Evolutionary conservation across 148 eudicot genomes (phyloP), one percentile per base, ranked within the genome.

Genomic region (Fagopyrum homotropicum): DNA sequence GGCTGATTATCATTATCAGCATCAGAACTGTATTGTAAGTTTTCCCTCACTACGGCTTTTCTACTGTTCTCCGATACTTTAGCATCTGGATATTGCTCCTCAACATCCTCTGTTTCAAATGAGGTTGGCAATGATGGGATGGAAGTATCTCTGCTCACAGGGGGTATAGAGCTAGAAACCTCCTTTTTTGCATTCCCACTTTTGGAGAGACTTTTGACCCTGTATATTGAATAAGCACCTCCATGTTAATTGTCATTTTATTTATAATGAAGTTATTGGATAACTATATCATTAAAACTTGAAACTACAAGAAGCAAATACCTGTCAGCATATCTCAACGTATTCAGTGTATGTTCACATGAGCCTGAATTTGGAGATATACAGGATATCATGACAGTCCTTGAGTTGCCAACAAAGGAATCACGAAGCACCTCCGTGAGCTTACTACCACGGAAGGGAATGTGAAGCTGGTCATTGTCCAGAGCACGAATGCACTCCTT

Each of bases 401-500:
- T 90, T 75, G 99, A 96, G 78, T 96, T 96, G 72, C 99, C 99
- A 78, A 92, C 98, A 78, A 96, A 96, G 75, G 99, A 96, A 86
- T 96, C 99, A 50, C 99, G 97, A 78, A 96, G 99, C 76, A 96
- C 99, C 83, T 96, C 99, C 45, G 99, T 96, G 77, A 96, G 94
- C 86, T 96, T 96, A 86, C 99, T 96, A 75, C 99, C 99, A 79
- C 99, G 97, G 80, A 96, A 96, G 72, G 99, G 99, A 86, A 96
- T 96, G 82, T 96, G 99, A 73, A 88, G 78, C 77, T 92, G 97
- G 83, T 96, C 99, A 80, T 96, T 96, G 79, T 96, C 99, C 79
- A 96, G 96, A 46, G 99, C 99, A 80, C 99, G 99, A 69, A 96
- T 96, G 82, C 99, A 96, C 85, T 96, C 99, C 86, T 96, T 96